These are phyloP conservation scores for Nothophaeocryptopus gaeumannii DNA, from an alignment of 2,329 filamentous ascomycete genomes.

Conservation along the genomic window DNA sequence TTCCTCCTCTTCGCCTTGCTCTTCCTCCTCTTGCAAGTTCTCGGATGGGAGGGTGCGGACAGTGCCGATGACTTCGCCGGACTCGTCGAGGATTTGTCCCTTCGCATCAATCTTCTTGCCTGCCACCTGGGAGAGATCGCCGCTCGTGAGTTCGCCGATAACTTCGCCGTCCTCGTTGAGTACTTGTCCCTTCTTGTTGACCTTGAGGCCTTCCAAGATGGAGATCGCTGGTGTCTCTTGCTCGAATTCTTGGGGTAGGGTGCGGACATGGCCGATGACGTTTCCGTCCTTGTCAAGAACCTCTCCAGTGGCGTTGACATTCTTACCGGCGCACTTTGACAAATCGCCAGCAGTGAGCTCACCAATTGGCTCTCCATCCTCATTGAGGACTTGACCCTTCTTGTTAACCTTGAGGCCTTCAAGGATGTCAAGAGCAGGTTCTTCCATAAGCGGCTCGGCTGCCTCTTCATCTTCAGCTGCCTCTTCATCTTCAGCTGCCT, in stretches of 20 bases:
- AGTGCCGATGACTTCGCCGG: constrained; percentile 59
- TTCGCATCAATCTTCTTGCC: constrained; percentile 62
- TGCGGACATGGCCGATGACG: constrained; percentile 59
- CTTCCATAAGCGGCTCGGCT: constrained; percentile 29
- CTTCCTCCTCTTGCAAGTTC: constrained; percentile 31
- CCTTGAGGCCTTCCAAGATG: constrained; percentile 52
- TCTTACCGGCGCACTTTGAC: constrained; percentile 62
- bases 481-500: background rate
- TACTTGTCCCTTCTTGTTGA: constrained; percentile 58
- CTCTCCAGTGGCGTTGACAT: constrained; percentile 62
- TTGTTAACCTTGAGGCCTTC: constrained; percentile 59
- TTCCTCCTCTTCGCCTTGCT: constrained; percentile 35
- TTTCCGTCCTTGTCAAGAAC: constrained; percentile 63
- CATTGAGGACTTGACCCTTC: constrained; percentile 54
- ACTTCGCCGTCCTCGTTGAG: constrained; percentile 53
- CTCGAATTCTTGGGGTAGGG: constrained; percentile 45
- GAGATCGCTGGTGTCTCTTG: constrained; percentile 40
- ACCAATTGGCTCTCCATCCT: constrained; percentile 54
- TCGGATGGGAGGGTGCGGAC: constrained; percentile 50
- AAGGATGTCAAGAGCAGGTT: constrained; percentile 44
- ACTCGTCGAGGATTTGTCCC: constrained; percentile 62
- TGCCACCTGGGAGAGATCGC: constrained; percentile 60
- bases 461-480: constrained; percentile 23
- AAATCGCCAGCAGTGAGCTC: constrained; percentile 58
- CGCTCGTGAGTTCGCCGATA: constrained; percentile 54